phyloP scores from a whole-genome alignment of 306 rosid species.

The Quercus gilva region DNA sequence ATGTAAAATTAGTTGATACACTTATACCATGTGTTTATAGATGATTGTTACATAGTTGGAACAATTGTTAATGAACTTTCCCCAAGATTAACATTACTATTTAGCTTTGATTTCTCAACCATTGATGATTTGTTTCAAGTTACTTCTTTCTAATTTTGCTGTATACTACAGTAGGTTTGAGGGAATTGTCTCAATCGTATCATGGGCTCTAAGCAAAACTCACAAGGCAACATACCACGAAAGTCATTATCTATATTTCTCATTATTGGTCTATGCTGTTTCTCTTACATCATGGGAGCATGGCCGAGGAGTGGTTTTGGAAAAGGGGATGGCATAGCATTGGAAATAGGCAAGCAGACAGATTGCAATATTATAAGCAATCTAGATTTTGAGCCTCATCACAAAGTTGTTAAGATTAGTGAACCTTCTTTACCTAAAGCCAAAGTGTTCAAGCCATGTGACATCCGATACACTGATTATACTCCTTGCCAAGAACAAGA shows the following conservation, averaged over 20 bases:
- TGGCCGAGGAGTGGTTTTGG: slow-evolving; percentile 94
- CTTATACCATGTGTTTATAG: neutral
- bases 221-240: slow-evolving; percentile 52
- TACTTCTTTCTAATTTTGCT: slow-evolving; percentile 15
- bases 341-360: slow-evolving; percentile 54
- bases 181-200: slow-evolving; percentile 18
- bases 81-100: neutral
- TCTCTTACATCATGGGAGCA: slow-evolving; percentile 93
- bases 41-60: neutral
- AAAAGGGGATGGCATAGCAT: slow-evolving; percentile 70
- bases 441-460: slow-evolving; percentile 75
- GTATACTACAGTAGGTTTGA: slow-evolving; percentile 22
- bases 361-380: slow-evolving; percentile 59
- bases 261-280: slow-evolving; percentile 78
- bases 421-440: slow-evolving; percentile 59
- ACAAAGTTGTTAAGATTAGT: slow-evolving; percentile 46
- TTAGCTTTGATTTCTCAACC: slow-evolving; percentile 14
- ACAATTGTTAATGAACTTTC: neutral
- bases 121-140: slow-evolving; percentile 8
- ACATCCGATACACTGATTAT: slow-evolving; percentile 57
- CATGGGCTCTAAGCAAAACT: slow-evolving; percentile 70
- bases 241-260: slow-evolving; percentile 74
- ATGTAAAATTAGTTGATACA: too few relatives aligned
- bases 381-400: slow-evolving; percentile 82
- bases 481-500: slow-evolving; percentile 99